A percentile compares a stretch with the other conserved stretches of the same genome.
phyloP scores from a whole-genome alignment of 2,329 filamentous ascomycete species.

The Fusarium sambucinum region DNA sequence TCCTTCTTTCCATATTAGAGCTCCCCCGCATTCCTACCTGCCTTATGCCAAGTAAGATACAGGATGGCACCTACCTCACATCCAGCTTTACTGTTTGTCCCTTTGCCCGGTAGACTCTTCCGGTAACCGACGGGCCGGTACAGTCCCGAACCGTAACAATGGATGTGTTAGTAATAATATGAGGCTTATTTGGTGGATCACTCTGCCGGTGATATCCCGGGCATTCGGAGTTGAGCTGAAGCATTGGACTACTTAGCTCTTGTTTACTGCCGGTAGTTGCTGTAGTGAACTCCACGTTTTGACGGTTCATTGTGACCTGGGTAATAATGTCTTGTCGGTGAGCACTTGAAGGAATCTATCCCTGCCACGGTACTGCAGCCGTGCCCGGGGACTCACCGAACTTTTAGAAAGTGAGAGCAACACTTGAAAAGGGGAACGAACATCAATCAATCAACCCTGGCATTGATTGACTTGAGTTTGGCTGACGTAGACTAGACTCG shows the following conservation, averaged over 20 bases:
- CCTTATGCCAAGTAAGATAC: not conserved
- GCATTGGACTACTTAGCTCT: slow-evolving; percentile 1
- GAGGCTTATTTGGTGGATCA: slow-evolving; percentile 13
- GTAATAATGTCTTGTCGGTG: not conserved
- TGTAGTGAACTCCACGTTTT: slow-evolving; percentile 3
- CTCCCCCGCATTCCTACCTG: slow-evolving; percentile 28
- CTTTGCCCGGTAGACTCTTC: slow-evolving; percentile 33
- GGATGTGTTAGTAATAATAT: not conserved
- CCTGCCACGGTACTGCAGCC: not conserved
- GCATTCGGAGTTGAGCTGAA: slow-evolving; percentile 26
- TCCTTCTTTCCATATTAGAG: not conserved
- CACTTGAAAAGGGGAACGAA: not conserved
- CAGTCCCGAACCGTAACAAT: slow-evolving; percentile 20
- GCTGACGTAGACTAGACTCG: not conserved
- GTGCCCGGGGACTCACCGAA: slow-evolving; percentile 1
- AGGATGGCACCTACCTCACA: not conserved
- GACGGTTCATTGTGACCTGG: not conserved
- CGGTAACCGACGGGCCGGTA: slow-evolving; percentile 30
- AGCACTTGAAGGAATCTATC: not conserved
- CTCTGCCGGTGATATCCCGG: slow-evolving; percentile 34
- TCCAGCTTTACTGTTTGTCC: slow-evolving; percentile 3
- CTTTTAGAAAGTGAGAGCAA: not conserved
- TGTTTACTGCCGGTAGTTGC: slow-evolving; percentile 4
- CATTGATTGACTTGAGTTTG: not conserved
- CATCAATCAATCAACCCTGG: not conserved